Evolutionary conservation across 345 rosid genomes (phyloP), one percentile per base, ranked within the genome.

Genomic region (Eutrema yunnanense): DNA sequence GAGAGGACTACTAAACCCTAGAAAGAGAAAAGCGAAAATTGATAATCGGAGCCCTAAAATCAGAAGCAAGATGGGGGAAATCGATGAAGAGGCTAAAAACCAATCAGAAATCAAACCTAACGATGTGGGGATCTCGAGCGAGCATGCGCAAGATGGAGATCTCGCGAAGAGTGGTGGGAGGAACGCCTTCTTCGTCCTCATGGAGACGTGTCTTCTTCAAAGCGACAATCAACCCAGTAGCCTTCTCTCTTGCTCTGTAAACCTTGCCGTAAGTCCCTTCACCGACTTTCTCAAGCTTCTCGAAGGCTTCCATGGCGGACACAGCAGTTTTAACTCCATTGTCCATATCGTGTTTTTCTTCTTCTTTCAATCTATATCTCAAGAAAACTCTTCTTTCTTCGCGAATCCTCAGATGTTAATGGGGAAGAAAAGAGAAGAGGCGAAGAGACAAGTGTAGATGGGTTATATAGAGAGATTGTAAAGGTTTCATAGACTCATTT

Each of bases 121-220:
- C 98, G 65, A 95, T 69, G 72, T 95, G 96, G 47, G 99, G 96
- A 72, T 95, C 99, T 6, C 89, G 83, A 65, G 99, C 93, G 77
- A 95, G 98, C 97, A 95, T 95, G 43, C 97, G 96, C 78, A 95
- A 78, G 82, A 95, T 95, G 52, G 99, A 95, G 76, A 95, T 87
- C 86, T 92, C 99, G 33, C 99, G 97, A 64, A 92, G 99, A 72
- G 99, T 95, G 50, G 97, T 95, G 68, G 99, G 96, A 49, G 96
- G 99, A 60, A 92, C 98, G 16, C 99, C 98, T 83, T 95, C 98
- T 22, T 95, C 96, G 76, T 95, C 99, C 72, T 90, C 99, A 46
- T 90, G 96, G 63, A 95, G 99, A 65, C 97, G 99, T 0, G 99
- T 95, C 87, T 95, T 95, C 87, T 95, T 95, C 32, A 95, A 81